A percentile compares a stretch with the other conserved stretches of the same genome.
phyloP scores from a whole-genome alignment of 2,329 filamentous ascomycete genomes.

The Didymella pomorum region DNA sequence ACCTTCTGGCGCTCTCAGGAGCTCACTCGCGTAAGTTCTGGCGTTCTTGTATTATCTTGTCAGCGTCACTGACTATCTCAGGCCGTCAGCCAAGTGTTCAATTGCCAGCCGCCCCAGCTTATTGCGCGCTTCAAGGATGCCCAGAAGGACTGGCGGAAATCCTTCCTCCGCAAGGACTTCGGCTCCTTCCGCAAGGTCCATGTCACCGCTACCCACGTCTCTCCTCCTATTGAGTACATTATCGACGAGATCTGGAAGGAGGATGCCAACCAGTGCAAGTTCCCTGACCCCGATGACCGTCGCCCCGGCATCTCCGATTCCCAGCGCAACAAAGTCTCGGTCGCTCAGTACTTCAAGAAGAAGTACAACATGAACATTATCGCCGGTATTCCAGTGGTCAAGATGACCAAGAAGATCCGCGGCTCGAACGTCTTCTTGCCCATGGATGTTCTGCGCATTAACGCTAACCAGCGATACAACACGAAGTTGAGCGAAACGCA shows the following conservation, averaged over 20 bases:
- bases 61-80: not conserved
- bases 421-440: constrained; percentile 59
- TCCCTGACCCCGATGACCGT: constrained; percentile 68
- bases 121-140: constrained; percentile 26
- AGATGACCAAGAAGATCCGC: constrained; percentile 64
- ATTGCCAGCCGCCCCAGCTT: constrained; percentile 34
- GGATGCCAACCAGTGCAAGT: constrained; percentile 55
- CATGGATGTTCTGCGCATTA: constrained; percentile 63
- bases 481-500: constrained; percentile 68
- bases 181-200: constrained; percentile 54
- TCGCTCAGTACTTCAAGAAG: constrained; percentile 65
- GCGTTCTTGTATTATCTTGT: not conserved
- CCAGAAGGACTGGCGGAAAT: constrained; percentile 38
- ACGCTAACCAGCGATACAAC: constrained; percentile 64
- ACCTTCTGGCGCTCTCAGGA: constrained; percentile 75
- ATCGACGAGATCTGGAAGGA: constrained; percentile 59
- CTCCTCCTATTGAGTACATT: constrained; percentile 55
- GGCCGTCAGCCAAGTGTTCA: constrained; percentile 42
- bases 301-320: constrained; percentile 62
- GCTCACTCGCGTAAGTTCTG: constrained; percentile 39
- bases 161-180: constrained; percentile 47
- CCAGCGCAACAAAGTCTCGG: constrained; percentile 62
- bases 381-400: constrained; percentile 62
- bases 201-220: constrained; percentile 52
- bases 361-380: constrained; percentile 61